Evolutionary conservation across 73 alveolate genomes (phyloP), one percentile per base, ranked within the genome.

Genomic region (Tetrahymena malaccensis): DNA sequence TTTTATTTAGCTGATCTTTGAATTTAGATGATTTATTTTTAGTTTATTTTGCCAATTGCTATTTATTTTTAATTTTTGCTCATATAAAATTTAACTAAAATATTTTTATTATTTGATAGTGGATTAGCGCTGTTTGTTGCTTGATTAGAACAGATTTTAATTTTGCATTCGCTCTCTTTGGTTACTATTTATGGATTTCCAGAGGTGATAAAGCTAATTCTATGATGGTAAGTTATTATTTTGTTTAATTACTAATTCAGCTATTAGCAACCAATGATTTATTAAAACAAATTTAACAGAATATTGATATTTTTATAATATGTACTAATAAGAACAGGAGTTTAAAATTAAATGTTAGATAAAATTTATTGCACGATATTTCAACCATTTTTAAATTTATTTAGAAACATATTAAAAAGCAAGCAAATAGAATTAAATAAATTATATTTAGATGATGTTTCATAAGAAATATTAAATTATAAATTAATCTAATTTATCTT

Each of bases 141-240:
- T 95, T 95, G 84, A 95, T 95, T 89, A 95, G 97, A 89, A 95
- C 97, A 43, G 97, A 95, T 85, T 95, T 95, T 43, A 95, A 95
- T 57, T 95, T 95, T 55, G 95, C 97, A 89, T 95, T 95, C 84
- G 97, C 97, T 85, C 94, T 95, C 94, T 95, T 95, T 50, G 93
- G 97, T 34, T 95, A 95, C 94, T 95, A 95, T 50, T 89, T 95
- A 93, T 95, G 97, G 97, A 95, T 95, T 55, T 95, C 97, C 50
- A 95, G 97, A 89, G 93, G 50, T 31, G 97, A 95, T 35, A 95
- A 95, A 95, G 95, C 97, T 27, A 95, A 95, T 89, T 95, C 97
- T 34, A 85, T 95, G 85, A 95, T 95, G 97, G 97, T 95, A 89
- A 94, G 83, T 50, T 84, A 35, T 22, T 95, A 34, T 25, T 50